These are phyloP conservation scores for Tuber borchii DNA, from an alignment of 495 filamentous ascomycete genomes.

Conservation along the genomic window DNA sequence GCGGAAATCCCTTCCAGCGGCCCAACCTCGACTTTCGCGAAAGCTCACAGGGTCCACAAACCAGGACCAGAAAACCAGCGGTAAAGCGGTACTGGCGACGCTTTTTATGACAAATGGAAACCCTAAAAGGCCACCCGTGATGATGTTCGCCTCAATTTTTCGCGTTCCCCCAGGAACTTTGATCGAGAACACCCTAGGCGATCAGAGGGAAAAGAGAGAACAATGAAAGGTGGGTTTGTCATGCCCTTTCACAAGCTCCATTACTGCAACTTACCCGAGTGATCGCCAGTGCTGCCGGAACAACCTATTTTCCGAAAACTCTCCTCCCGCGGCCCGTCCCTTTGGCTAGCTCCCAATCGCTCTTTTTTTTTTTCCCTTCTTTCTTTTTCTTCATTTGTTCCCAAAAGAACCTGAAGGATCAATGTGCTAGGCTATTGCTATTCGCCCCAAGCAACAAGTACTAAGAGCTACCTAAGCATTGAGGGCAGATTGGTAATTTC, in stretches of 20 bases:
- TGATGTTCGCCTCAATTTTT: neutral
- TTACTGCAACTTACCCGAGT: neutral
- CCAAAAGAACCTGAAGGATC: neutral
- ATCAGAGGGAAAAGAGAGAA: neutral
- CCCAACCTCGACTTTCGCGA: conserved; percentile 8
- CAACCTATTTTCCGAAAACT: neutral
- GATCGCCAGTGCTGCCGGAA: neutral
- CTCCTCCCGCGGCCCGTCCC: neutral
- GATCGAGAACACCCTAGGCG: neutral
- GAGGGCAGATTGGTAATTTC: no score
- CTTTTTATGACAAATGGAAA: conserved; percentile 34
- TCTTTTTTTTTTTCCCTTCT: neutral
- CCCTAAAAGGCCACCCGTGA: neutral
- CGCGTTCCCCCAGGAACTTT: neutral
- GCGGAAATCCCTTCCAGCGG: conserved; percentile 26
- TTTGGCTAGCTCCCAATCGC: neutral
- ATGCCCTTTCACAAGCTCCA: neutral
- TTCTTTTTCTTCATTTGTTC: neutral
- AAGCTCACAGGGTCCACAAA: neutral
- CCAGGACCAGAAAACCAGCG: conserved; percentile 8
- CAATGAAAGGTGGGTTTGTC: neutral
- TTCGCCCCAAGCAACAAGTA: no score
- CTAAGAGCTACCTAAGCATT: no score
- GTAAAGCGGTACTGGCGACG: conserved; percentile 1
- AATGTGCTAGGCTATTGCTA: neutral